Base-by-base conservation (phyloP, 768 basidiomycete genomes). In the Clitopilus passeckerianus region DNA sequence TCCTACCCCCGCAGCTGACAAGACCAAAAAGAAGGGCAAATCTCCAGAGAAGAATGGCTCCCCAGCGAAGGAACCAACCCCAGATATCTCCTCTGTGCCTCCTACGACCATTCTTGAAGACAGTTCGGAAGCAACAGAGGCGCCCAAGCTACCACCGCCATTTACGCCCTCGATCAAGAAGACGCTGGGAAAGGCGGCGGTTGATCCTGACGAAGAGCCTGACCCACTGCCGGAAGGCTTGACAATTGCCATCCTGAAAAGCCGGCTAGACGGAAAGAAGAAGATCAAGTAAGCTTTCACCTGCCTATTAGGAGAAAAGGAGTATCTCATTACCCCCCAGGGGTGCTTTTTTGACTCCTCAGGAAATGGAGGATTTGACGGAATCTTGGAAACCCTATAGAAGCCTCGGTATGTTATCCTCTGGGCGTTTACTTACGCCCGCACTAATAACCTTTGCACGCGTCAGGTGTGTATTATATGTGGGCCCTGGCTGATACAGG, bases 321-420 rank as follows among this genome's bases (percentile, higher is more conserved):
- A 55, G n/a, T 22, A 33, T 53, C 63, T 66, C 18, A 63, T 60
- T 44, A 58, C 41, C 7, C 56, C n/a, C 67, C 18, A 89, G 89
- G 73, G 87, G 87, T 6, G 84, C 85, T 22, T 69, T 93, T 60
- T 75, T 95, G 62, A 90, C 90, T 1, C 90, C 91, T 6, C 74
- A 82, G 54, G 91, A 95, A 72, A 93, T 94, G 92, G 83, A 87
- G 60, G 80, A 78, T 23, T 70, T 95, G 60, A 91, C 92, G 2
- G 83, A 83, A 55, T 65, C 73, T 27, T 95, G 93, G 93, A 82
- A 76, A 64, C 93, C 93, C 4, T 95, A 91, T 68, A 76, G 92
- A 64, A 91, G 89, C 66, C 61, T 95, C 30, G 93, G 90, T 89
- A 65, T 60, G 70, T 57, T 54, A 15, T 34, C 22, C 30, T 34